Base-by-base conservation (phyloP, 1,284 basidiomycete species). In the Exobasidium rhododendri region DNA sequence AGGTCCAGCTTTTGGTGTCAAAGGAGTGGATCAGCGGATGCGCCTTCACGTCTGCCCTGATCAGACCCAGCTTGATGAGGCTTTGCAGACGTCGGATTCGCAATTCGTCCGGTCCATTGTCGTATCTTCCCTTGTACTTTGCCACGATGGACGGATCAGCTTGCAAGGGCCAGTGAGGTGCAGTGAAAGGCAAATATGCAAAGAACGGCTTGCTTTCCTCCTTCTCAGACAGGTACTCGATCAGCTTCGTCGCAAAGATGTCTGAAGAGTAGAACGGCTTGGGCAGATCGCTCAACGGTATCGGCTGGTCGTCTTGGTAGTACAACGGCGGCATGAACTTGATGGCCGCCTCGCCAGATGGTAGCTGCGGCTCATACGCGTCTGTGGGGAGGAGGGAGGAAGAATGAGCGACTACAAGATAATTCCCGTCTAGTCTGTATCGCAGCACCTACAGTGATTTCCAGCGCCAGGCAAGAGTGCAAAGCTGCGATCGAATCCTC, bases 401-500 rank as follows among this genome's bases (percentile, higher is more conserved):
- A n/a, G n/a, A n/a, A n/a, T n/a, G n/a, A n/a, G n/a, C n/a, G n/a
- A n/a, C n/a, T n/a, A n/a, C n/a, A n/a, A n/a, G n/a, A n/a, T n/a
- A n/a, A n/a, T n/a, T n/a, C n/a, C n/a, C n/a, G n/a, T n/a, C n/a
- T n/a, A n/a, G n/a, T n/a, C n/a, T n/a, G n/a, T n/a, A n/a, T 40
- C 17, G 17, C 54, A 1, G 14, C 2, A n/a, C 51, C 30, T 63
- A 62, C 62, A 79, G 62, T 80, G 78, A 56, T 78, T 79, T 0
- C 70, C 69, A 14, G 70, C 71, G 28, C 74, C 78, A 7, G 79
- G 75, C 0, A 80, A 64, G 13, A 80, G 57, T 4, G 66, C 63
- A 74, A 47, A 80, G 17, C 69, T 66, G 31, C 72, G 71, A 11
- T 80, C 63, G 49, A 80, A 80, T 2, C 78, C 78, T n/a, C 79